Conservation (phyloP, 2,329 filamentous ascomycete species). For the Penicillium paneum region DNA sequence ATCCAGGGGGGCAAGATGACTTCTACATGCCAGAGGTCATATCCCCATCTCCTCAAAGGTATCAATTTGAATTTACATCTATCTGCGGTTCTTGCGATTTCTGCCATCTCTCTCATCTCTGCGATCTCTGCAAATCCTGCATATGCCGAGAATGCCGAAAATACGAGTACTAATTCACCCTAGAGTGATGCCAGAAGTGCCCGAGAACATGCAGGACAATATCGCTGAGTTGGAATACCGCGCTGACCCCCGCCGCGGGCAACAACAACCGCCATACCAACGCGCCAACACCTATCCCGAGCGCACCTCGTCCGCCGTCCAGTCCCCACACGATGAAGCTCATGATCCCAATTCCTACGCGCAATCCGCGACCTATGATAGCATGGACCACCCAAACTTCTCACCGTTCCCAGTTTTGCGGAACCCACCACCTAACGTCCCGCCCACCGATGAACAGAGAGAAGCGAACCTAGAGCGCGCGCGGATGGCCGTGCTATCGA, state of each 20-base stretch:
- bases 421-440: conserved; percentile 78
- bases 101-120: too few relatives aligned
- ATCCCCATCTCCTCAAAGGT: conserved; percentile 69
- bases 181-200: conserved; percentile 91
- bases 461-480: conserved; percentile 85
- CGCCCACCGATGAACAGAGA: conserved; percentile 89
- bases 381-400: conserved; percentile 67
- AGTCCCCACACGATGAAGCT: conserved; percentile 26
- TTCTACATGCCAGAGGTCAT: conserved; percentile 68
- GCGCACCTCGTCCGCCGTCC: conserved; percentile 37
- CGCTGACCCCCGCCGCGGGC: conserved; percentile 53
- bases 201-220: conserved; percentile 93
- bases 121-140: neutral
- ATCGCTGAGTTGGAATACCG: conserved; percentile 86
- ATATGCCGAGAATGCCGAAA: conserved; percentile 15
- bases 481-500: conserved; percentile 78
- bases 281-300: conserved; percentile 33
- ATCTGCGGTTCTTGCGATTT: neutral
- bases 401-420: conserved; percentile 86
- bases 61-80: conserved; percentile 2
- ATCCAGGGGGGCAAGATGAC: conserved; percentile 65
- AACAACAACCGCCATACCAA: conserved; percentile 31
- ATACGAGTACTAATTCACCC: conserved; percentile 24
- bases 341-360: conserved; percentile 46
- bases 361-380: conserved; percentile 50